phyloP scores from a whole-genome alignment of 257 asterid genomes.

The Nicotiana sylvestris region DNA sequence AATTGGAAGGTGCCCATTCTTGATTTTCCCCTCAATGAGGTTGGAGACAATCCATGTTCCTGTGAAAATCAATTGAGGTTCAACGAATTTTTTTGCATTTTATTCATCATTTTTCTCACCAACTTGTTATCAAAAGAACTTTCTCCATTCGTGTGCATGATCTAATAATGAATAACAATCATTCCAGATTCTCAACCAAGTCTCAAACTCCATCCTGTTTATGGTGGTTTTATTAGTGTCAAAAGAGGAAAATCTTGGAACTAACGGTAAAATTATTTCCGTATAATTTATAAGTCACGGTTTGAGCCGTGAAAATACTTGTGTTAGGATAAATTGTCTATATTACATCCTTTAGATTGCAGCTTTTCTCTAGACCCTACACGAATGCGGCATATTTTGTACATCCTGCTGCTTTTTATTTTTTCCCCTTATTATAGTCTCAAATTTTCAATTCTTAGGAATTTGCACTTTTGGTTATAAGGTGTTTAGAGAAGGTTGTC shows the following conservation, averaged over 20 bases:
- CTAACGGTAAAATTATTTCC: too few relatives aligned
- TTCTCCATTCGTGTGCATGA: constrained; percentile 5
- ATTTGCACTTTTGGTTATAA: not conserved
- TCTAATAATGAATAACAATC: not conserved
- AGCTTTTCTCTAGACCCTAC: too few relatives aligned
- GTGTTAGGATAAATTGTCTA: too few relatives aligned
- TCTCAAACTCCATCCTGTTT: not conserved
- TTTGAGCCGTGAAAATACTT: too few relatives aligned
- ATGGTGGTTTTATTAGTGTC: not conserved
- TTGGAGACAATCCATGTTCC: not conserved
- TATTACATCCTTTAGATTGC: too few relatives aligned
- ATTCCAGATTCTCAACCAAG: not conserved
- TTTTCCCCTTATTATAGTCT: too few relatives aligned
- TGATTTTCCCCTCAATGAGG: not conserved
- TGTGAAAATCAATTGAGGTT: not conserved
- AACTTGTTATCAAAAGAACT: not conserved
- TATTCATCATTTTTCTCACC: not conserved
- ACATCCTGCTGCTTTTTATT: too few relatives aligned
- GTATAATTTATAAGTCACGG: too few relatives aligned
- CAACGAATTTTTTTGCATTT: constrained; percentile 3
- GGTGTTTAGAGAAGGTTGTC: not conserved
- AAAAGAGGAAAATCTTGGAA: too few relatives aligned
- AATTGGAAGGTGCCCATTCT: not conserved
- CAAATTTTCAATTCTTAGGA: not conserved
- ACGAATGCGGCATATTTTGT: too few relatives aligned